These are phyloP conservation scores for Ascochyta fabae DNA, from an alignment of 2,329 filamentous ascomycete genomes.

Conservation along the genomic window DNA sequence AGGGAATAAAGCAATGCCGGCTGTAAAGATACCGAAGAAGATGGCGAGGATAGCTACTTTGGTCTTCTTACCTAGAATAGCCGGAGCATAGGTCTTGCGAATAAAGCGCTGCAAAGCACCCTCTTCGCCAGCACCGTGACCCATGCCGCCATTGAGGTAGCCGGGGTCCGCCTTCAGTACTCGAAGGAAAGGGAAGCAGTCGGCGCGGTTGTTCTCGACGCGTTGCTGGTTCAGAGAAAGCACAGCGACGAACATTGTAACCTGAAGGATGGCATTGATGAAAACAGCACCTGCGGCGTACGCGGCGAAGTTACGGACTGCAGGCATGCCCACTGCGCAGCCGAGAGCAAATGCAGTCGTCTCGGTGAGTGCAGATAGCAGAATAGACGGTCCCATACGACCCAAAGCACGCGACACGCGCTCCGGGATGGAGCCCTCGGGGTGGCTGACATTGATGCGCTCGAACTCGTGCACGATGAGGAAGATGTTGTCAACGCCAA, in stretches of 20 bases:
- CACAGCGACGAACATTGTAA: constrained; percentile 96
- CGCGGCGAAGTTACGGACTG: constrained; percentile 94
- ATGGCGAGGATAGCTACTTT: constrained; percentile 78
- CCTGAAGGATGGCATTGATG: constrained; percentile 94
- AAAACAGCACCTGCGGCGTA: constrained; percentile 96
- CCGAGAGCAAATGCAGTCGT: constrained; percentile 92
- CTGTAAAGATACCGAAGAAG: constrained; percentile 88
- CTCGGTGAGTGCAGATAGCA: constrained; percentile 93
- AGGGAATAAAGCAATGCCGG: constrained; percentile 82
- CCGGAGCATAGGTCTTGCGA: constrained; percentile 84
- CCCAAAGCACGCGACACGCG: constrained; percentile 88
- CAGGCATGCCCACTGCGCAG: constrained; percentile 95
- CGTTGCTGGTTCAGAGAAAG: constrained; percentile 89
- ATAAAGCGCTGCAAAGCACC: constrained; percentile 86
- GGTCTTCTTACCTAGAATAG: constrained; percentile 77
- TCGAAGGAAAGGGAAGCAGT: constrained; percentile 89
- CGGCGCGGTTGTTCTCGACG: constrained; percentile 85
- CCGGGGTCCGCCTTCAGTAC: constrained; percentile 76
- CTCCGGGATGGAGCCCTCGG: constrained; percentile 85
- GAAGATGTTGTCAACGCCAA: constrained; percentile 99
- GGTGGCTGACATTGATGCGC: constrained; percentile 88
- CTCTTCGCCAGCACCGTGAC: constrained; percentile 81
- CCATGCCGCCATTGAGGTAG: constrained; percentile 67
- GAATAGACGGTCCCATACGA: constrained; percentile 94
- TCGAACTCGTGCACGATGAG: constrained; percentile 98